Evolutionary conservation across 2,329 filamentous ascomycete genomes (phyloP), one percentile per base, ranked within the genome.

Genomic region (Berkeleyomyces rouxiae): DNA sequence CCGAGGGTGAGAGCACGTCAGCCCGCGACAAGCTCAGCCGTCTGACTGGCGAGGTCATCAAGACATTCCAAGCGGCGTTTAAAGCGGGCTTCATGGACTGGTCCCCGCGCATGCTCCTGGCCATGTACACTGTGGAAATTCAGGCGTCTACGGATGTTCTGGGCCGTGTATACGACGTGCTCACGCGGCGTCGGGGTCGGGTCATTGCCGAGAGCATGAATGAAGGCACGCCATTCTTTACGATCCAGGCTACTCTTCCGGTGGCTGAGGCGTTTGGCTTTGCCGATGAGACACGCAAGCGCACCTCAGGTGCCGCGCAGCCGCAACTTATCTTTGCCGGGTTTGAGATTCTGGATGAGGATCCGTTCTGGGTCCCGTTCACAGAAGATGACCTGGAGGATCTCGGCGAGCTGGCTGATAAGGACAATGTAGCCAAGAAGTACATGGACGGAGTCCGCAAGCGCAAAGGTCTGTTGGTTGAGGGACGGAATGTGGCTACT

Each of bases 91-190:
- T 97, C 77, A 78, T 96, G 16, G 93, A 97, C 77, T 99, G 93
- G 93, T 92, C 87, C 46, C 88, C 93, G 0, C 85, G 93, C n/a
- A 82, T 99, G 67, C 83, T 97, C 76, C 83, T 99, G 53, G 93
- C 93, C 60, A 97, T 97, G 90, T 99, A 99, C 77, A 90, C 84
- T 62, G 96, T 92, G 72, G 93, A 97, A 72, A 97, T 99, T 69
- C 93, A 97, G 79, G 90, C 92, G 39, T 91, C 88, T 31, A 92
- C 91, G 69, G 93, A 97, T 74, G 93, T 97, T 49, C 83, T 99
- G 4, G 93, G 93, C 31, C 86, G 90, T 39, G 93, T 97, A 42
- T 99, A 99, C 78, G 89, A 88, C 67, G 92, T 97, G n/a, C 84
- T 99, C n/a, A 96, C 92, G 40, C 86, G 92, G 1, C 88, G 93